Percentiles rank a stretch among this genome's conserved stretches.
Evolutionary conservation across 2,329 filamentous ascomycete genomes (phyloP).

Genomic region (Eurotiales sp.): DNA sequence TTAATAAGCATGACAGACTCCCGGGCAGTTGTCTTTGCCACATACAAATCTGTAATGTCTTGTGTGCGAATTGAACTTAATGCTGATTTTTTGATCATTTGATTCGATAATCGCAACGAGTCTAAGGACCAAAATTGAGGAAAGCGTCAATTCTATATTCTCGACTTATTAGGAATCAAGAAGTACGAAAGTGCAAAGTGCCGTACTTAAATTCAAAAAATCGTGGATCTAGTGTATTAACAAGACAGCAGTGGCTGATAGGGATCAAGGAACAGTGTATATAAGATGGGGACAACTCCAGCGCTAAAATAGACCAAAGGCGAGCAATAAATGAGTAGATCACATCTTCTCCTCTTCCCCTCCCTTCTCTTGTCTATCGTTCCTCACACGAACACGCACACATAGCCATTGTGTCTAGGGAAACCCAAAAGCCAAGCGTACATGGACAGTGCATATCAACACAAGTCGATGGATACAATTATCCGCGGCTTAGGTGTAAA

Average conservation of each 20-base stretch:
- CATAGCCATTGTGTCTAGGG: background rate
- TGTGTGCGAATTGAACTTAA: too few relatives aligned
- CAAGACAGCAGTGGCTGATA: background rate
- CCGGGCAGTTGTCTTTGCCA: too few relatives aligned
- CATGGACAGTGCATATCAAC: background rate
- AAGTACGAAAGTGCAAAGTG: too few relatives aligned
- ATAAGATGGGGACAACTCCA: background rate
- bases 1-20: too few relatives aligned
- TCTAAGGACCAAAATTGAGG: too few relatives aligned
- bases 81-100: too few relatives aligned
- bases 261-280: background rate
- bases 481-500: background rate
- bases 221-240: background rate
- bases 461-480: background rate
- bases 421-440: background rate
- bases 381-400: background rate
- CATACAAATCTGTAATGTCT: too few relatives aligned
- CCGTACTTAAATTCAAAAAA: background rate
- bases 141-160: too few relatives aligned
- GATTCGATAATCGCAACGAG: too few relatives aligned
- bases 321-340: background rate
- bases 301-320: background rate
- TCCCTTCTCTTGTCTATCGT: background rate
- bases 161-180: too few relatives aligned
- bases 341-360: background rate